Evolutionary conservation across 1,139 yeast genomes (phyloP), one percentile per base, ranked within the genome.

Genomic region (Pichia sp.): DNA sequence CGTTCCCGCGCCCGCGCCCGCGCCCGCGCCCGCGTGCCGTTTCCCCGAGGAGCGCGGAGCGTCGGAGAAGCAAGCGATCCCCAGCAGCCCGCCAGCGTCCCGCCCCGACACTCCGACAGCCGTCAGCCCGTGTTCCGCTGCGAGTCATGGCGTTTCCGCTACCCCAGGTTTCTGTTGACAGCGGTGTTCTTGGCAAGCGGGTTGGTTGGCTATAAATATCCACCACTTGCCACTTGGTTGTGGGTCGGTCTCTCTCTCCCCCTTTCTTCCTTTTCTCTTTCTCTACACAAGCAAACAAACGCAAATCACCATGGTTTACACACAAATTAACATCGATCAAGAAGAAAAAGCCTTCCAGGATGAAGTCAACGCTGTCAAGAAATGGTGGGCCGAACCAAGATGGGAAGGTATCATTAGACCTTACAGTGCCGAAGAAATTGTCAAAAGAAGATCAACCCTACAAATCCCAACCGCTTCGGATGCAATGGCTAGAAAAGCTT

Each of bases 381-480:
- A 82, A 66, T 91, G 98, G 98, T 91, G 98, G 98, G 67, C 85
- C 13, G 79, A 84, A 64, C 95, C 96, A 58, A 86, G 99, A 72
- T 91, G 96, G 96, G 74, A 73, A 57, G 81, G 84, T 66, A 87
- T 96, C 66, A 88, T 84, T 74, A 85, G 99, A 70, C 86, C 86
- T 67, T 93, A 91, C 74, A 70, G 88, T 51, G 87, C 97, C 42
- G 90, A 84, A 69, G 96, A 89, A 63, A 89, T 91, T 66, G 98
- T 95, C 49, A 75, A 77, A 61, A 88, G 91, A 80, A 86, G 97
- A 71, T 90, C 96, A 49, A 77, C 90, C 45, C 65, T 91, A 59
- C 74, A 74, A 60, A 74, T 76, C 51, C 66, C 71, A 13, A 86
- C 85, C 70, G 91, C 95, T 51, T 87, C 96, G n/a, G 79, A 83